Evolutionary conservation across 2,329 filamentous ascomycete genomes (phyloP), one percentile per base, ranked within the genome.

Genomic region (Triangularia verruculosa): DNA sequence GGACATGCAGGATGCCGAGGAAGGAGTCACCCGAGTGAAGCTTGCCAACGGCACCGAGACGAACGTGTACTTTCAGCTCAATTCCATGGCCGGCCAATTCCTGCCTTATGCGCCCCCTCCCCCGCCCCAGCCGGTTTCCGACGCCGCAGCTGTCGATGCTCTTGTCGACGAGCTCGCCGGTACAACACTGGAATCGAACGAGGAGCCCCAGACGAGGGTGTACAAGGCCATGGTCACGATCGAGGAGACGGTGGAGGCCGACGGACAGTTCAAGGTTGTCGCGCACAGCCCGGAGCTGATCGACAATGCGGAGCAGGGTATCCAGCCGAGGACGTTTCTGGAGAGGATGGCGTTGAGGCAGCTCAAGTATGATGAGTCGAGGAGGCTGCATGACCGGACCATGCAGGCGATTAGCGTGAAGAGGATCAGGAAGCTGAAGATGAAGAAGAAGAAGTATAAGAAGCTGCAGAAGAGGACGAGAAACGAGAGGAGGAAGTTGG

Each of bases 391-490:
- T 63, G 77, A 80, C 70, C 76, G 75, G 61, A 73, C 76, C 65
- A 93, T 97, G 89, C 80, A 89, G 66, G 86, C 92, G 68, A 92
- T 99, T 75, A 96, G 92, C 74, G 94, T 97, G 71, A 93, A 89
- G 83, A 86, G 95, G 77, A 92, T 96, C 79, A 84, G 93, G 74
- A 96, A 95, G 81, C 81, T 97, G 74, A 97, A 93, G 87, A 99
- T 99, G 93, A 99, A 99, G 91, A 99, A 98, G 87, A 94, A 98
- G 86, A 99, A 99, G 88, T 97, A 97, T 80, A 98, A 97, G 93
- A 99, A 99, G 87, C 83, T 98, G 70, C 93, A 97, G 91, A 91
- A 90, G 83, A 86, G 88, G 78, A 97, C 94, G 74, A 87, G 94
- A 76, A 94, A 92, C 75, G 78, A 93, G 81, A 89, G 94, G 75